A percentile compares a stretch with the other conserved stretches of the same genome.
These are phyloP conservation scores for Lupinus albus DNA, from an alignment of 306 rosid genomes.

Conservation along the genomic window DNA sequence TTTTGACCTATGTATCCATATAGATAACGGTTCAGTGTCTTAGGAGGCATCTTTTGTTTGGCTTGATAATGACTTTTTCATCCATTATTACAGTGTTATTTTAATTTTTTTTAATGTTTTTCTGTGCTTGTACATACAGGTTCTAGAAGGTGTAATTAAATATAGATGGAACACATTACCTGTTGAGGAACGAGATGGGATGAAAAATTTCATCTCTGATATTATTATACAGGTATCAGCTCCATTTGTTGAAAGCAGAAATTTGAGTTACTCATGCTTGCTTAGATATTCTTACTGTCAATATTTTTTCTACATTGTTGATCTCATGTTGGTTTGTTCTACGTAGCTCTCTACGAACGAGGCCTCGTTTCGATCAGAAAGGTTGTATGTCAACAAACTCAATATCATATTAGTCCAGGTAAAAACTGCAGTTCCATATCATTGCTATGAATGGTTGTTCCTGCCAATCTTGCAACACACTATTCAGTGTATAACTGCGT, in stretches of 20 bases:
- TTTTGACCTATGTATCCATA: conserved; percentile 10
- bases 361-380: conserved; percentile 79
- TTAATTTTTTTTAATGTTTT: neutral
- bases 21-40: conserved; percentile 10
- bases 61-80: conserved; percentile 2
- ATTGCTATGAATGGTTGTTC: conserved; percentile 10
- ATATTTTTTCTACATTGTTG: conserved; percentile 19
- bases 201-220: conserved; percentile 97
- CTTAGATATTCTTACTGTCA: conserved; percentile 3
- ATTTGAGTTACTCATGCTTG: conserved; percentile 1
- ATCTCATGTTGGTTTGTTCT: conserved; percentile 37
- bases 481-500: neutral
- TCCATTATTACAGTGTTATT: conserved; percentile 1
- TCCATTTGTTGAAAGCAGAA: neutral
- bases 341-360: conserved; percentile 83
- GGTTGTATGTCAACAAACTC: conserved; percentile 97
- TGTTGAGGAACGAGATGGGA: conserved; percentile 95
- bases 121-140: conserved; percentile 51
- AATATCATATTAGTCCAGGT: conserved; percentile 98
- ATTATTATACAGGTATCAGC: conserved; percentile 83
- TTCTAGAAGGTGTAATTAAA: conserved; percentile 95
- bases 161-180: conserved; percentile 99
- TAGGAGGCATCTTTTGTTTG: conserved; percentile 7
- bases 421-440: conserved; percentile 17
- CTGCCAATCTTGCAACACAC: neutral